A percentile compares a stretch with the other conserved stretches of the same genome.
Conservation (phyloP, 2,329 filamentous ascomycete genomes). For the Colletotrichum chlorophyti region DNA sequence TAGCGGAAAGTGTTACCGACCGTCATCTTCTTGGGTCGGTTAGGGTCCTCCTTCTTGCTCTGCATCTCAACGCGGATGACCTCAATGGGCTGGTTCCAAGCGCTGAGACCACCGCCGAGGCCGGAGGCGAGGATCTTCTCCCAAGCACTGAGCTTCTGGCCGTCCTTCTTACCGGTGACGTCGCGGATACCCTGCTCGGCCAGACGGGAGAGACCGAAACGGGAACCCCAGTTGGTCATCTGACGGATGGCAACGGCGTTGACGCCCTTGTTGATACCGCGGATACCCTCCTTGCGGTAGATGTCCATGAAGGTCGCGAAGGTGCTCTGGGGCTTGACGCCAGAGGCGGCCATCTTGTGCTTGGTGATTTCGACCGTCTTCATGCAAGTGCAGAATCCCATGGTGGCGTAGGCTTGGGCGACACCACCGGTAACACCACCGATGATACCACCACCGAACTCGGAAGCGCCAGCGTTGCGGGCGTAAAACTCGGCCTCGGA, state of each 20-base stretch:
- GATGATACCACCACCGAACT: slow-evolving; percentile 87
- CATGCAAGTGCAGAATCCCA: slow-evolving; percentile 99
- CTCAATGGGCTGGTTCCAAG: slow-evolving; percentile 99
- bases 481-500: slow-evolving; percentile 98
- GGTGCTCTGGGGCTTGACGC: slow-evolving; percentile 86
- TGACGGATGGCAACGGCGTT: slow-evolving; percentile 98
- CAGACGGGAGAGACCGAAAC: slow-evolving; percentile 91
- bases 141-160: slow-evolving; percentile 75
- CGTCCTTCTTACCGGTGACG: slow-evolving; percentile 78
- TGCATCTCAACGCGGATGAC: slow-evolving; percentile 99
- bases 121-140: slow-evolving; percentile 92
- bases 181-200: slow-evolving; percentile 88
- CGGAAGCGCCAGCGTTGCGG: slow-evolving; percentile 79
- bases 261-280: slow-evolving; percentile 97
- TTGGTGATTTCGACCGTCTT: slow-evolving; percentile 99
- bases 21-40: slow-evolving; percentile 98
- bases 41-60: slow-evolving; percentile 97
- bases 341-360: slow-evolving; percentile 87
- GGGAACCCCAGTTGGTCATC: slow-evolving; percentile 99
- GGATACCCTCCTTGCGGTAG: slow-evolving; percentile 91
- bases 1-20: slow-evolving; percentile 86
- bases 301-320: slow-evolving; percentile 97
- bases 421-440: slow-evolving; percentile 95
- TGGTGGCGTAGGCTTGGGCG: slow-evolving; percentile 97
- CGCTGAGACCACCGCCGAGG: slow-evolving; percentile 90